Evolutionary conservation across 139 green algal species (phyloP), one percentile per base, ranked within the genome.

Genomic region (Raphidocelis subcapitata): DNA sequence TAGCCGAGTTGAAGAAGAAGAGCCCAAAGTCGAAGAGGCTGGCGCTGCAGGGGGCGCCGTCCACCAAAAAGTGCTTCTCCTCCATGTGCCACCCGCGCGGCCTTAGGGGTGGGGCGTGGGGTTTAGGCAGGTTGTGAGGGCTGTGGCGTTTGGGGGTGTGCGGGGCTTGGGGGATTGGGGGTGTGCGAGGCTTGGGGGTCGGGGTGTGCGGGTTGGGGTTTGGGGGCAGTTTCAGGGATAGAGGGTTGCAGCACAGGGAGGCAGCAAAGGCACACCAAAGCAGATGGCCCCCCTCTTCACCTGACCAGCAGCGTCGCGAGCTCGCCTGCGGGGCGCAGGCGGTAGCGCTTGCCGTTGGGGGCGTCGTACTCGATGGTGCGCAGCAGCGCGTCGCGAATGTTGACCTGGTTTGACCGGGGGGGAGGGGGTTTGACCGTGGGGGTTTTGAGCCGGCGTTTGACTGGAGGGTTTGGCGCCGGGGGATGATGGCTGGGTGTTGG

Each of bases 1-100:
- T n/a, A n/a, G n/a, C n/a, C n/a, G n/a, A 92, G 84, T 97, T 86
- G 87, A 94, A 97, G 82, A 95, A 97, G 84, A 83, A 96, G 16
- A 97, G 83, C 15, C 76, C 91, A 85, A 97, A 97, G 81, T 97
- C 92, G 35, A 96, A 91, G 52, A 97, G 72, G 51, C 73, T 86
- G 41, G 73, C 90, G 44, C 52, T 85, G 73, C 35, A 86, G 5
- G 84, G 79, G 67, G 85, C 36, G n/a, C 90, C 90, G 54, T 94
- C 88, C 28, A 96, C 90, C 60, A 81, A 29, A 10, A 97, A 79
- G 79, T 97, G 92, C 61, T 88, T 83, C 86, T 97, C 92, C 76
- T 83, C 83, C 71, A 97, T 83, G 82, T 97, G 92, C 92, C 91
- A 97, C 21, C 90, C 90, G 47, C 90, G 86, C 8, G 90, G 90